Evolutionary conservation across 1,284 basidiomycete genomes (phyloP).

Genomic region (Athelia psychrophila): DNA sequence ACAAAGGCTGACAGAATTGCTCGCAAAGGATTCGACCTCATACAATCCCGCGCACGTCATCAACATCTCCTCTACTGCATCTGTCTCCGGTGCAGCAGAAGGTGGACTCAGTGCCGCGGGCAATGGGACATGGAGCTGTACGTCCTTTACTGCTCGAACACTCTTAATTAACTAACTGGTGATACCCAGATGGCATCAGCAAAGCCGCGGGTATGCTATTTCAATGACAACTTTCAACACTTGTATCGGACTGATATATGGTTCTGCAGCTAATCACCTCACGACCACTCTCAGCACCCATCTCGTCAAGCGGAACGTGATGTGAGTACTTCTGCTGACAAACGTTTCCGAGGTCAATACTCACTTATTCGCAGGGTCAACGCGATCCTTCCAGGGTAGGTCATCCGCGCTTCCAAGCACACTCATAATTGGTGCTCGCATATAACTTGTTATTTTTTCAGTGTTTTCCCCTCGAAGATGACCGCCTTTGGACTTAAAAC

Average conservation of each 20-base stretch:
- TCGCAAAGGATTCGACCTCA: slow-evolving; percentile 65
- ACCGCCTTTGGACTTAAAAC: slow-evolving; percentile 73
- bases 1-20: slow-evolving; percentile 54
- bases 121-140: slow-evolving; percentile 80
- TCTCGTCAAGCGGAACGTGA: slow-evolving; percentile 59
- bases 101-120: slow-evolving; percentile 51
- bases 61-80: slow-evolving; percentile 79
- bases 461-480: slow-evolving; percentile 87
- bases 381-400: slow-evolving; percentile 76
- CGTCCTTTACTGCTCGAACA: slow-evolving; percentile 26
- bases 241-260: not conserved
- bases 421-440: not conserved
- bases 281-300: slow-evolving; percentile 74
- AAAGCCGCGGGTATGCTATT: slow-evolving; percentile 61
- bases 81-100: slow-evolving; percentile 55
- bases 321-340: slow-evolving; percentile 38
- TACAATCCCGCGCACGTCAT: slow-evolving; percentile 73
- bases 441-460: slow-evolving; percentile 19
- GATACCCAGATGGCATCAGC: slow-evolving; percentile 63
- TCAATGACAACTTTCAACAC: not conserved
- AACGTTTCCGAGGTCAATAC: not conserved
- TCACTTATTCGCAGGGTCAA: slow-evolving; percentile 59
- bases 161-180: not conserved
- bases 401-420: slow-evolving; percentile 3
- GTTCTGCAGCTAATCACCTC: slow-evolving; percentile 71